These are phyloP conservation scores for Platanthera zijinensis DNA, from an alignment of 106 monocot genomes.

Conservation along the genomic window DNA sequence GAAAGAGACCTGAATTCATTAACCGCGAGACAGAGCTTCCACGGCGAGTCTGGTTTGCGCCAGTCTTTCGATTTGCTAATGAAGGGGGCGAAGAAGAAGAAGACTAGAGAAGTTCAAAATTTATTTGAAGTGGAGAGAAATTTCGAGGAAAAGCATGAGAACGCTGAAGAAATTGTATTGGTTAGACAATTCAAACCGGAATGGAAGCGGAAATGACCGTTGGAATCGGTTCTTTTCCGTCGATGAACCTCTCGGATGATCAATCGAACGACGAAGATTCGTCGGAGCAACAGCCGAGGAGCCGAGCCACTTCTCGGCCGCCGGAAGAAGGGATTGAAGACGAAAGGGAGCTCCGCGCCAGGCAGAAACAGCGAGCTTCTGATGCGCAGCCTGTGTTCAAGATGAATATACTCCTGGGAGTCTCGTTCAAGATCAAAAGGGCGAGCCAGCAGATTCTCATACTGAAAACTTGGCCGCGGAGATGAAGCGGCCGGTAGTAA, in stretches of 20 bases:
- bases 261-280: background rate
- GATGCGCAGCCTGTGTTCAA: conserved; percentile 19
- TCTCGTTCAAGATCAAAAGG: conserved; percentile 85
- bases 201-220: background rate
- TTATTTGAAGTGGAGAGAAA: conserved; percentile 1
- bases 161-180: background rate
- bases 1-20: conserved; percentile 44
- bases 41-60: conserved; percentile 1
- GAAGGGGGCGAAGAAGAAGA: background rate
- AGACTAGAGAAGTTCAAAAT: background rate
- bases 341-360: conserved; percentile 41
- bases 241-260: background rate
- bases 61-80: background rate
- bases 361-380: background rate
- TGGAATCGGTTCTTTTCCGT: background rate
- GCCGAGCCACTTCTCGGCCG: background rate
- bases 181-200: background rate
- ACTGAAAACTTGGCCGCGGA: conserved; percentile 50
- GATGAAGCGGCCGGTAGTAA: conserved; percentile 2
- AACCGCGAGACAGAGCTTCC: conserved; percentile 27
- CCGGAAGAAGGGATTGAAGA: conserved; percentile 34
- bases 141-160: conserved; percentile 6
- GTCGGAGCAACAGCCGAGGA: background rate
- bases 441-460: conserved; percentile 68
- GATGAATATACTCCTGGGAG: conserved; percentile 70